Conservation (phyloP, 2,329 filamentous ascomycete species). For the Metarhizium robertsii region DNA sequence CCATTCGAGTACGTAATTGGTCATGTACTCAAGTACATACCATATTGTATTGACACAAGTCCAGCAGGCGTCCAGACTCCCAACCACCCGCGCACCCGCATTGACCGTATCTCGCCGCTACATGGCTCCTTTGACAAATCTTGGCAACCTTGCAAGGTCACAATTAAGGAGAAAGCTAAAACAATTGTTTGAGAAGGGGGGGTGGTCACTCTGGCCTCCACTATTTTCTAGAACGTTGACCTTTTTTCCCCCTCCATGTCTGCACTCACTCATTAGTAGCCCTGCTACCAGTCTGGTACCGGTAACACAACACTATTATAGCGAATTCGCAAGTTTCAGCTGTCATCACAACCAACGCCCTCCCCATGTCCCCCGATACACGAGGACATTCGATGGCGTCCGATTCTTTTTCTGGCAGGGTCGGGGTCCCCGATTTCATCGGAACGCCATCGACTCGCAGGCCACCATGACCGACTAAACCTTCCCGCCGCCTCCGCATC, state of each 20-base stretch:
- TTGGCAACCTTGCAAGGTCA: not conserved
- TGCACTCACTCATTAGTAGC: not conserved
- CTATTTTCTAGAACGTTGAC: not conserved
- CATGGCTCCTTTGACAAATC: not conserved
- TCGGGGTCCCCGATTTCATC: no score
- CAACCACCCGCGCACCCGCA: slow-evolving; percentile 3
- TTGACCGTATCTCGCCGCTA: not conserved
- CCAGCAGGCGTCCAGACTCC: not conserved
- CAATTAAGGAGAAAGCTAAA: not conserved
- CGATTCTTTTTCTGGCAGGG: no score
- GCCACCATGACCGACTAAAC: no score
- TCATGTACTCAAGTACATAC: not conserved
- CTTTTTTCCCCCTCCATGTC: not conserved
- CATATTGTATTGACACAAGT: not conserved
- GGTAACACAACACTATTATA: no score
- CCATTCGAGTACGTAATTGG: no score
- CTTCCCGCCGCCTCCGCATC: not conserved
- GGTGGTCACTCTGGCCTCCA: not conserved
- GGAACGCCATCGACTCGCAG: no score
- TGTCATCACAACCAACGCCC: no score
- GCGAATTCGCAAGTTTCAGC: no score
- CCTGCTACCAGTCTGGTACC: no score
- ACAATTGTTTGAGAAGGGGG: not conserved
- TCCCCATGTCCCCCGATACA: no score
- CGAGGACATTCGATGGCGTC: no score